A percentile compares a stretch with the other conserved stretches of the same genome.
Evolutionary conservation across 177 flowering plant genomes (phyloP).

Genomic region (Vitis hybrid): DNA sequence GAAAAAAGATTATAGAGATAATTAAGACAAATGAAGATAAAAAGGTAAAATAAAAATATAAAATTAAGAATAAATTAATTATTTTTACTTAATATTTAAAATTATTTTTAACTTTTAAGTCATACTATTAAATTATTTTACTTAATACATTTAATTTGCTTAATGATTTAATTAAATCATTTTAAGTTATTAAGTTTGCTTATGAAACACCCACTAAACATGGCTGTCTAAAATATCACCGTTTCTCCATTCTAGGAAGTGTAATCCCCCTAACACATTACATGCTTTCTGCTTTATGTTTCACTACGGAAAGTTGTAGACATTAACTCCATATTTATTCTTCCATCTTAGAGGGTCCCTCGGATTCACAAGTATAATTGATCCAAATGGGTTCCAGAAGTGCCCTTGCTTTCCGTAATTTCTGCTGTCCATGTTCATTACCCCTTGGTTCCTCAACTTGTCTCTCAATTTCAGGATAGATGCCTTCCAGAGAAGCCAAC

Average conservation of each 20-base stretch:
- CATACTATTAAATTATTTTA: too few relatives aligned
- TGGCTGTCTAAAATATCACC: too few relatives aligned
- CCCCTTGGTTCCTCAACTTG: slow-evolving; percentile 33
- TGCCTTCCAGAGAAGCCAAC: slow-evolving; percentile 45
- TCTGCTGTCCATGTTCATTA: slow-evolving; percentile 32
- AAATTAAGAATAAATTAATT: too few relatives aligned
- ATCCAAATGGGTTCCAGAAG: slow-evolving; percentile 62
- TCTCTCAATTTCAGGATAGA: slow-evolving; percentile 48
- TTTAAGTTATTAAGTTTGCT: too few relatives aligned
- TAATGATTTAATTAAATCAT: too few relatives aligned
- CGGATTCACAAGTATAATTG: slow-evolving; percentile 18
- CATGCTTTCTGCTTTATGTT: background rate
- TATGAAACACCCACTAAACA: too few relatives aligned
- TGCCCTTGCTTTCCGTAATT: slow-evolving; percentile 37
- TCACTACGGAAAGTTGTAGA: background rate
- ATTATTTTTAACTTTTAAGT: too few relatives aligned
- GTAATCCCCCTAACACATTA: background rate
- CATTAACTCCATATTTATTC: slow-evolving; percentile 2
- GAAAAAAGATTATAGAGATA: rapidly evolving
- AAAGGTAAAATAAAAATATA: too few relatives aligned
- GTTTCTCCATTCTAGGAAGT: too few relatives aligned
- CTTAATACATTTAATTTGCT: too few relatives aligned
- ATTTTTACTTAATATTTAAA: too few relatives aligned
- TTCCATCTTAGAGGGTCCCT: slow-evolving; percentile 9
- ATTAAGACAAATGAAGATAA: rapidly evolving